phyloP scores from a whole-genome alignment of 768 basidiomycete species.

The Sarcomyxa edulis region DNA sequence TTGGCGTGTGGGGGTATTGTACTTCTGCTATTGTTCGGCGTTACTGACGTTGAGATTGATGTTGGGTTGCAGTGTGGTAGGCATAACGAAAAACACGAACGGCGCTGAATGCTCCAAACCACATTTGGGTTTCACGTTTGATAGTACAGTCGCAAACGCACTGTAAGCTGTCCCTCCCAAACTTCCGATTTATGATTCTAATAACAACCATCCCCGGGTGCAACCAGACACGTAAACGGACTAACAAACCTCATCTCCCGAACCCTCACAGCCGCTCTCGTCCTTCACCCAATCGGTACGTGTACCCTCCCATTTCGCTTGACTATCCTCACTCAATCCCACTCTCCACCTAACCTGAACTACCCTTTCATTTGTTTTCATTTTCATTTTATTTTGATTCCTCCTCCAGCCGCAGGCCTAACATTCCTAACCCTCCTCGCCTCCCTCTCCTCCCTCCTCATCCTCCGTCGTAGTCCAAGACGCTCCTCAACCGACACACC shows the following conservation, averaged over 20 bases:
- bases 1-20: conserved; percentile 68
- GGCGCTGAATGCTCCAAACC: conserved; percentile 41
- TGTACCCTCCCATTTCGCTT: conserved; percentile 5
- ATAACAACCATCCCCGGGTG: too few species aligned
- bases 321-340: too few species aligned
- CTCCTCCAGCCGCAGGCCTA: conserved; percentile 37
- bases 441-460: conserved; percentile 42
- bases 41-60: too few species aligned
- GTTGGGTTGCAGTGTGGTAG: conserved; percentile 33
- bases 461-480: too few species aligned
- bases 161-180: conserved; percentile 27
- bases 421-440: conserved; percentile 44
- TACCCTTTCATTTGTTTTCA: background rate
- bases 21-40: conserved; percentile 39
- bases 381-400: conserved; percentile 5
- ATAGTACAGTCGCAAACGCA: conserved; percentile 38
- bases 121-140: conserved; percentile 52
- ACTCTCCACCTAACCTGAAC: too few species aligned
- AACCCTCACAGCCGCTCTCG: conserved; percentile 41
- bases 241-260: conserved; percentile 37
- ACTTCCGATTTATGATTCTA: conserved; percentile 10
- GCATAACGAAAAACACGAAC: too few species aligned
- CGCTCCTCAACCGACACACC: conserved; percentile 30
- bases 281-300: conserved; percentile 52
- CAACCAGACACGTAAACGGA: conserved; percentile 25